Evolutionary conservation across 2,329 filamentous ascomycete genomes (phyloP), one percentile per base, ranked within the genome.

Genomic region (Chrysoporthe puriensis): DNA sequence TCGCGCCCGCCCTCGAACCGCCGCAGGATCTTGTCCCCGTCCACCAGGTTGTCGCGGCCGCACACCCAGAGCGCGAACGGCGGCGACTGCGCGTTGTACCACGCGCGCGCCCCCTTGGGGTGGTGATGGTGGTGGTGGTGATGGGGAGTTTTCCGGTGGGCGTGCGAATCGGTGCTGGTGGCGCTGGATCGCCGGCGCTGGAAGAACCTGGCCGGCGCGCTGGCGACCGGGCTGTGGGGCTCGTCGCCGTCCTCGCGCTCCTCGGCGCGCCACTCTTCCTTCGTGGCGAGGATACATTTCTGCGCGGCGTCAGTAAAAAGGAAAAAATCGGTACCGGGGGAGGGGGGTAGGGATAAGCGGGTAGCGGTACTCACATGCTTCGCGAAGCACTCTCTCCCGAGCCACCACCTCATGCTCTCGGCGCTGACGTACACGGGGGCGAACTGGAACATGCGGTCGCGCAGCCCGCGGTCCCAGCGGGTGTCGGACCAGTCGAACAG

Each of bases 341-440:
- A n/a, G n/a, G n/a, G n/a, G n/a, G n/a, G n/a, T n/a, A n/a, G 21
- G 63, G 43, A 40, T 0, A 36, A 14, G 5, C n/a, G 14, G 2
- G 11, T 1, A 3, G 50, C 46, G 14, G 13, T 50, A 69, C 68
- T 70, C 42, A 70, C 68, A 62, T 70, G 68, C 43, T 85, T 78
- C 9, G 88, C 36, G 88, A 90, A 70, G 36, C 68, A 70, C 36
- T 70, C 68, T 34, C 68, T 64, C n/a, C 94, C 95, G 0, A 97
- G 85, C 95, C 95, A 97, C 95, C 95, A 98, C 6, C 93, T 85
- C 93, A 97, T 97, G 68, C 89, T 91, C 79, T 97, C 94, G 0
- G 93, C 87, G 73, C 90, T 93, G 62, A 97, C 93, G 74, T 96
- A 97, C 0, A 97, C 93, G 1, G 95, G 95, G 0, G 93, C 89